Evolutionary conservation across 2,329 filamentous ascomycete species (phyloP).

Genomic region (Botrytis squamosa): DNA sequence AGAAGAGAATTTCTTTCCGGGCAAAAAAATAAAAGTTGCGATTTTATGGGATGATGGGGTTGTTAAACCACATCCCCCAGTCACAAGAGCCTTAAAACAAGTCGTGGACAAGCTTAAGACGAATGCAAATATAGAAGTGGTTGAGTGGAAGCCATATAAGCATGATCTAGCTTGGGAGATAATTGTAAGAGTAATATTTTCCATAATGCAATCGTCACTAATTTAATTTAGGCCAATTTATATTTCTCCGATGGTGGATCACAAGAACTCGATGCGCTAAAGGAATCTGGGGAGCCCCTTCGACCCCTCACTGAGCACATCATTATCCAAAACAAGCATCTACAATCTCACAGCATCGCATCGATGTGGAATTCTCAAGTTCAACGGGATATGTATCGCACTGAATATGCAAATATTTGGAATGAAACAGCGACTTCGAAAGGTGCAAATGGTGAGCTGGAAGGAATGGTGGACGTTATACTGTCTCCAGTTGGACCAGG

Average conservation of each 20-base stretch:
- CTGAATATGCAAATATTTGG: slow-evolving; percentile 31
- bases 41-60: slow-evolving; percentile 59
- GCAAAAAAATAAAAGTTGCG: slow-evolving; percentile 56
- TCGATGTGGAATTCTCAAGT: slow-evolving; percentile 45
- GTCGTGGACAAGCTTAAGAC: slow-evolving; percentile 51
- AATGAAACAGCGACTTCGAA: slow-evolving; percentile 38
- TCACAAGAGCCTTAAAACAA: slow-evolving; percentile 55
- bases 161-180: slow-evolving; percentile 53
- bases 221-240: slow-evolving; percentile 30
- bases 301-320: slow-evolving; percentile 60
- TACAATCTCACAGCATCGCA: slow-evolving; percentile 43
- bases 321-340: slow-evolving; percentile 51
- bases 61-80: slow-evolving; percentile 59
- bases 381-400: slow-evolving; percentile 42
- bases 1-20: slow-evolving; percentile 38
- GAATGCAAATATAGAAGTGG: slow-evolving; percentile 49
- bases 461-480: slow-evolving; percentile 55
- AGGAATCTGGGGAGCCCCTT: slow-evolving; percentile 55
- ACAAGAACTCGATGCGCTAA: slow-evolving; percentile 51
- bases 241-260: slow-evolving; percentile 62
- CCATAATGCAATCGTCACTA: background rate
- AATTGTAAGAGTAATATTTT: slow-evolving; percentile 40
- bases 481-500: slow-evolving; percentile 59
- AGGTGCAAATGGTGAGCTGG: slow-evolving; percentile 30
- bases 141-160: slow-evolving; percentile 54